Evolutionary conservation across 148 eudicot genomes (phyloP).

Genomic region (Silene conica): DNA sequence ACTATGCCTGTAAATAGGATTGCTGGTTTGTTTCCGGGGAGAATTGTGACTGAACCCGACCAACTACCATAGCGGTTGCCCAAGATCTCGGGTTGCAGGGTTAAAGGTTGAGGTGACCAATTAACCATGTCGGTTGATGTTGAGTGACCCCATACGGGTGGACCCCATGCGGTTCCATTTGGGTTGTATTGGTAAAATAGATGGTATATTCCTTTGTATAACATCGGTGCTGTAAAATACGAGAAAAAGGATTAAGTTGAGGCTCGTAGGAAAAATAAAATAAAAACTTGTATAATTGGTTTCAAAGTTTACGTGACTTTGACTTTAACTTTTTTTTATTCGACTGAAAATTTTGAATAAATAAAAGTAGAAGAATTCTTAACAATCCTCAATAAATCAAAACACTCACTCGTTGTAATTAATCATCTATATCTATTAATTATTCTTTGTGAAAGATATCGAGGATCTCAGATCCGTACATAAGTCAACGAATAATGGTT

Average conservation of each 20-base stretch:
- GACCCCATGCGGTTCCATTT: conserved; percentile 42
- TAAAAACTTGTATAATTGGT: too few species aligned
- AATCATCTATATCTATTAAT: too few species aligned
- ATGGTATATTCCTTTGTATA: conserved; percentile 67
- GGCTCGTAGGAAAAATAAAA: too few species aligned
- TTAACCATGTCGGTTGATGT: conserved; percentile 37
- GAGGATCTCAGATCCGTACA: too few species aligned
- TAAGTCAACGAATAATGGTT: too few species aligned
- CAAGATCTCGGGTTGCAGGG: conserved; percentile 37
- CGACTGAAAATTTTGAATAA: too few species aligned
- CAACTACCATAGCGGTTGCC: conserved; percentile 58
- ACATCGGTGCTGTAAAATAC: conserved; percentile 52
- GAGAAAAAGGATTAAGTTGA: background rate
- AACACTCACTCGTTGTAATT: too few species aligned
- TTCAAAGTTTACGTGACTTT: too few species aligned
- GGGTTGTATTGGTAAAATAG: conserved; percentile 82
- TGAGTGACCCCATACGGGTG: conserved; percentile 72
- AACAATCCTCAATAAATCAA: too few species aligned
- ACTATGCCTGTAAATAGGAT: conserved; percentile 59
- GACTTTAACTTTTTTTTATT: too few species aligned
- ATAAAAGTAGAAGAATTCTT: too few species aligned
- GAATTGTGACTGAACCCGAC: conserved; percentile 69
- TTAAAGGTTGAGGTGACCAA: conserved; percentile 46
- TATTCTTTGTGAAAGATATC: too few species aligned
- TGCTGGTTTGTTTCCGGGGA: conserved; percentile 41